These are phyloP conservation scores for Tetraselmis chui DNA, from an alignment of 139 green algal species.

Conservation along the genomic window DNA sequence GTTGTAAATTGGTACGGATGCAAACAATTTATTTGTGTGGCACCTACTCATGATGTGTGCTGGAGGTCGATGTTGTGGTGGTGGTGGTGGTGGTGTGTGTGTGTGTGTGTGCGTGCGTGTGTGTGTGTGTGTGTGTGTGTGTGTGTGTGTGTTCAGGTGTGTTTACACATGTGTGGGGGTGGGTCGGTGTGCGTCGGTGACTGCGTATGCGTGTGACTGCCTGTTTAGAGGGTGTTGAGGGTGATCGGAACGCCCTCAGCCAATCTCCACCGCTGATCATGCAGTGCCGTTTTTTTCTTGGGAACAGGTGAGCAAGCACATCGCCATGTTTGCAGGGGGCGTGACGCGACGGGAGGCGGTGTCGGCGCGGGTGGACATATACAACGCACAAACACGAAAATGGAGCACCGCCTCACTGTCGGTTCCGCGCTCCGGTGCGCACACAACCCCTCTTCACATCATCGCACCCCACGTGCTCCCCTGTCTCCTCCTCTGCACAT, in stretches of 20 bases:
- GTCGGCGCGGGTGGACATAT: neutral
- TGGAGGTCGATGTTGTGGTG: neutral
- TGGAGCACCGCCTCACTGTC: neutral
- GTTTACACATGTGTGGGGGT: neutral
- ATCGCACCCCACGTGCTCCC: too few species aligned
- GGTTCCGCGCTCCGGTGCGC: neutral
- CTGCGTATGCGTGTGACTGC: neutral
- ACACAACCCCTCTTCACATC: too few species aligned
- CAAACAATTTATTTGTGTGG: too few species aligned
- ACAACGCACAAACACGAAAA: neutral
- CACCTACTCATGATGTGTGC: too few species aligned
- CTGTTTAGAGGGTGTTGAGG: neutral
- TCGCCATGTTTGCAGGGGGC: neutral
- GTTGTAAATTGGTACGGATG: too few species aligned
- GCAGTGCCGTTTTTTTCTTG: too few species aligned
- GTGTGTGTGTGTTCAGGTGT: neutral
- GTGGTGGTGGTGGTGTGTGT: neutral
- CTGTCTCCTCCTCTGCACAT: too few species aligned
- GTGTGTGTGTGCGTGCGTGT: neutral
- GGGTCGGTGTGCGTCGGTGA: neutral
- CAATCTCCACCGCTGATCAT: too few species aligned
- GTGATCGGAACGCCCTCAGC: too few species aligned
- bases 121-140: neutral
- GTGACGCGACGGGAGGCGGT: neutral
- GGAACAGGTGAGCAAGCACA: neutral